phyloP scores from a whole-genome alignment of 2,329 filamentous ascomycete genomes.

The Fusarium austroafricanum region DNA sequence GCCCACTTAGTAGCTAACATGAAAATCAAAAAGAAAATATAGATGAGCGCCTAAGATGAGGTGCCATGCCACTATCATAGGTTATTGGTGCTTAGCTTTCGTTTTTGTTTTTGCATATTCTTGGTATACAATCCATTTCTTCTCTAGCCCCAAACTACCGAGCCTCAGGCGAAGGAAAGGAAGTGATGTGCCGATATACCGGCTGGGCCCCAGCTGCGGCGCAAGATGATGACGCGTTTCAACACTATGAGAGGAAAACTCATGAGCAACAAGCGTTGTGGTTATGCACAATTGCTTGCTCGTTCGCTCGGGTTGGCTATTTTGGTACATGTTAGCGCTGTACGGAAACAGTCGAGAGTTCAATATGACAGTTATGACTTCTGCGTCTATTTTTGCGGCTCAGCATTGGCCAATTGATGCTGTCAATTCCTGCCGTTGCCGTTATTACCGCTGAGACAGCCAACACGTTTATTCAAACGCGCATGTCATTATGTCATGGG shows the following conservation, averaged over 20 bases:
- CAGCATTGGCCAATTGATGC: constrained; percentile 22
- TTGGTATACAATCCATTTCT: constrained; percentile 6
- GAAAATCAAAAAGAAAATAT: background rate
- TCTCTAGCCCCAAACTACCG: constrained; percentile 10
- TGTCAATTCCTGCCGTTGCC: constrained; percentile 8
- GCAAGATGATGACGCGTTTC: constrained; percentile 44
- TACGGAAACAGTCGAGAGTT: background rate
- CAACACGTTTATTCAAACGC: background rate
- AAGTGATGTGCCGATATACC: constrained; percentile 38
- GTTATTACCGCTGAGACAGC: constrained; percentile 10
- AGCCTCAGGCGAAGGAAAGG: constrained; percentile 35
- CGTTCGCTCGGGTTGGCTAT: background rate
- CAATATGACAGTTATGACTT: background rate
- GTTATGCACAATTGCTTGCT: background rate
- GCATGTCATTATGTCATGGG: constrained; percentile 39
- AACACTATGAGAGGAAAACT: constrained; percentile 6
- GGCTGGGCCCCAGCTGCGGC: constrained; percentile 39
- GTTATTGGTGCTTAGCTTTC: constrained; percentile 19
- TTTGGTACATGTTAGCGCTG: constrained; percentile 17
- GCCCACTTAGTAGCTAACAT: background rate
- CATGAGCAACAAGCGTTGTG: constrained; percentile 20
- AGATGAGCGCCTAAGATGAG: constrained; percentile 12
- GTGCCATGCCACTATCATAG: constrained; percentile 3
- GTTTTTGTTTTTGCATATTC: constrained; percentile 12
- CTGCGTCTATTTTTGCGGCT: constrained; percentile 28